phyloP scores from a whole-genome alignment of 495 filamentous ascomycete species.

The Aspergillus saccharolyticus region DNA sequence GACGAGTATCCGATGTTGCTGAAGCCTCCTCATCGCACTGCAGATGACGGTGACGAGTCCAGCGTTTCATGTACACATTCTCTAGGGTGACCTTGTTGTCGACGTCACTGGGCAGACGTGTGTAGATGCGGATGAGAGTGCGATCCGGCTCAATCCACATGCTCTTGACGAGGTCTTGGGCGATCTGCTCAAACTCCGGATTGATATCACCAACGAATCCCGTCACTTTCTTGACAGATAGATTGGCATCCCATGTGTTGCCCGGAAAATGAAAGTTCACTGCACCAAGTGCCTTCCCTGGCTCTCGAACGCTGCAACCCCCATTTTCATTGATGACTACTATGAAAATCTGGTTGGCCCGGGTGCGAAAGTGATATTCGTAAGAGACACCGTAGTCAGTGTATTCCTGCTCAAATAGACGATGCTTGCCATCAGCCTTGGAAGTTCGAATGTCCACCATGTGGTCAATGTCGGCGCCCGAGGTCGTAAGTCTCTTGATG shows the following conservation, averaged over 20 bases:
- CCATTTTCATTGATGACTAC: constrained; percentile 47
- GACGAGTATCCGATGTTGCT: background rate
- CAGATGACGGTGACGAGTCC: constrained; percentile 24
- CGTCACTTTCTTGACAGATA: constrained; percentile 20
- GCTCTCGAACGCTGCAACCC: constrained; percentile 15
- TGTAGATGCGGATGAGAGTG: constrained; percentile 19
- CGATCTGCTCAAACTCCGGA: constrained; percentile 21
- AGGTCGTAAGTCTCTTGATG: constrained; percentile 31
- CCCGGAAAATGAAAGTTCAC: constrained; percentile 41
- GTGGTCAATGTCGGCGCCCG: constrained; percentile 33
- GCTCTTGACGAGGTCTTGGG: constrained; percentile 22
- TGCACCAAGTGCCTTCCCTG: constrained; percentile 20
- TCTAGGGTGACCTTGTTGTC: constrained; percentile 20
- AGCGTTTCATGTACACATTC: constrained; percentile 31
- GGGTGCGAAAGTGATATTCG: constrained; percentile 44
- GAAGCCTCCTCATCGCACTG: constrained; percentile 1
- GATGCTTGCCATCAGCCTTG: constrained; percentile 17
- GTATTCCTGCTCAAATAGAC: constrained; percentile 29
- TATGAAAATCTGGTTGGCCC: constrained; percentile 28
- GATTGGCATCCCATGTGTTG: constrained; percentile 43
- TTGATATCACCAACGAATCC: constrained; percentile 9
- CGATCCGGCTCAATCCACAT: constrained; percentile 29
- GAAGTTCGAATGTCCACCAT: constrained; percentile 30
- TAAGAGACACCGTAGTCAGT: constrained; percentile 38
- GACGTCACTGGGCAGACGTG: constrained; percentile 10